Percentiles rank a stretch among this genome's conserved stretches.
Evolutionary conservation across 768 basidiomycete species (phyloP).

Genomic region (Leccinum fibrillosum): DNA sequence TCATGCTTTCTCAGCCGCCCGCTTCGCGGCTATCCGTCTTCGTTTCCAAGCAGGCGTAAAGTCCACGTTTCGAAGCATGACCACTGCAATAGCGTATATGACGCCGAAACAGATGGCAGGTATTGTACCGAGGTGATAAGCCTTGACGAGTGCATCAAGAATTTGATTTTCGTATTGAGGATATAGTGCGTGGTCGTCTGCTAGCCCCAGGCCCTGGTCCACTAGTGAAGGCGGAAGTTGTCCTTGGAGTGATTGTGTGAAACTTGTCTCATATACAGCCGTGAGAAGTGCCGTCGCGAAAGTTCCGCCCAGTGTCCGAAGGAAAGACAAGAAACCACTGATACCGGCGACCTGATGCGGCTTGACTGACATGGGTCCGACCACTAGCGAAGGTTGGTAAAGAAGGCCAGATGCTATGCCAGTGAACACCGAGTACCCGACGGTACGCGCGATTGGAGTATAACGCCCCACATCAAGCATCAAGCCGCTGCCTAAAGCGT

Average conservation of each 20-base stretch:
- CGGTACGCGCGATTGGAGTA: constrained; percentile 26
- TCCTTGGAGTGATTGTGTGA: constrained; percentile 29
- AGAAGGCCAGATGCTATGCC: constrained; percentile 32
- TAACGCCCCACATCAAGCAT: constrained; percentile 32
- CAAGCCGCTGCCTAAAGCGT: constrained; percentile 31
- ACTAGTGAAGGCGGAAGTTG: constrained; percentile 28
- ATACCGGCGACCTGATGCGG: constrained; percentile 34
- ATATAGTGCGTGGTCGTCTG: constrained; percentile 28
- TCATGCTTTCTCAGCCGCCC: constrained; percentile 22
- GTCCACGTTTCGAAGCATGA: constrained; percentile 31
- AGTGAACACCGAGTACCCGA: constrained; percentile 32
- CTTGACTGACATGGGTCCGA: constrained; percentile 35
- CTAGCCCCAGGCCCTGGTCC: constrained; percentile 29
- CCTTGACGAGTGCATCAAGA: constrained; percentile 30
- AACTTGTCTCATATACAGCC: constrained; percentile 31
- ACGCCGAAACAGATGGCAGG: constrained; percentile 34
- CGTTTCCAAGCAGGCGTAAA: constrained; percentile 33
- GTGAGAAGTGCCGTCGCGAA: constrained; percentile 36
- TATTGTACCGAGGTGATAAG: constrained; percentile 33
- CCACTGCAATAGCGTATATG: constrained; percentile 29
- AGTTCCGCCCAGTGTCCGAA: constrained; percentile 33
- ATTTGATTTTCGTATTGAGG: constrained; percentile 34
- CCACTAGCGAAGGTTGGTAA: constrained; percentile 34
- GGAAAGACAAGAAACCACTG: constrained; percentile 35
- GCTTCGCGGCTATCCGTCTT: constrained; percentile 26